Conservation (phyloP, 1,284 basidiomycete species). For the Cryptococcus wingfieldii region DNA sequence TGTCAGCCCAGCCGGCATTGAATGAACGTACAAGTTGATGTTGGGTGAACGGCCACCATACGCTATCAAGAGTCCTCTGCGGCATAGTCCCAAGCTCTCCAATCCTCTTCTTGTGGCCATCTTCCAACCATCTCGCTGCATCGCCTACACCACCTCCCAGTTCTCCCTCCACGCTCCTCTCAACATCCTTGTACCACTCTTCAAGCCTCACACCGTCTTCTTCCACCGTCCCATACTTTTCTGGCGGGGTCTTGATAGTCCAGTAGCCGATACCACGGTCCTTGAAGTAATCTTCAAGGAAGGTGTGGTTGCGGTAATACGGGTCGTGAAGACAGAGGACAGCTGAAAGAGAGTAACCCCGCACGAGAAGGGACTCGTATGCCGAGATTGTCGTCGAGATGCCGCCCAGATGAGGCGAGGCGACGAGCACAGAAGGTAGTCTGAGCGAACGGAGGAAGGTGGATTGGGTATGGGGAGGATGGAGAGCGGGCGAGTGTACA, state of each 20-base stretch:
- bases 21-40: constrained; percentile 56
- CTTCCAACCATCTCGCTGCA: constrained; percentile 62
- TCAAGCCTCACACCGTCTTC: constrained; percentile 61
- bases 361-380: constrained; percentile 83
- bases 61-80: constrained; percentile 64
- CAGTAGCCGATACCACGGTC: constrained; percentile 53
- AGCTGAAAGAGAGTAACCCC: constrained; percentile 83
- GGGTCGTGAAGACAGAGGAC: constrained; percentile 83
- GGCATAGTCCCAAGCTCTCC: constrained; percentile 72
- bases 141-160: constrained; percentile 52
- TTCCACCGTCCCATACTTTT: constrained; percentile 54
- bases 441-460: constrained; percentile 79
- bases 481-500: constrained; percentile 82
- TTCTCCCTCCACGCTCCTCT: constrained; percentile 7
- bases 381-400: constrained; percentile 92
- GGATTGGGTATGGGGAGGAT: constrained; percentile 76
- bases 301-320: constrained; percentile 83
- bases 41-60: constrained; percentile 99
- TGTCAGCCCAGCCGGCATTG: not conserved
- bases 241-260: constrained; percentile 37
- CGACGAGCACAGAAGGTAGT: constrained; percentile 81
- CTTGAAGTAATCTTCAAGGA: constrained; percentile 71
- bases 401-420: constrained; percentile 83
- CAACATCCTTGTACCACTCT: constrained; percentile 61
- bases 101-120: constrained; percentile 61